Conservation (phyloP, 1,284 basidiomycete genomes). For the Puccinia hordei region DNA sequence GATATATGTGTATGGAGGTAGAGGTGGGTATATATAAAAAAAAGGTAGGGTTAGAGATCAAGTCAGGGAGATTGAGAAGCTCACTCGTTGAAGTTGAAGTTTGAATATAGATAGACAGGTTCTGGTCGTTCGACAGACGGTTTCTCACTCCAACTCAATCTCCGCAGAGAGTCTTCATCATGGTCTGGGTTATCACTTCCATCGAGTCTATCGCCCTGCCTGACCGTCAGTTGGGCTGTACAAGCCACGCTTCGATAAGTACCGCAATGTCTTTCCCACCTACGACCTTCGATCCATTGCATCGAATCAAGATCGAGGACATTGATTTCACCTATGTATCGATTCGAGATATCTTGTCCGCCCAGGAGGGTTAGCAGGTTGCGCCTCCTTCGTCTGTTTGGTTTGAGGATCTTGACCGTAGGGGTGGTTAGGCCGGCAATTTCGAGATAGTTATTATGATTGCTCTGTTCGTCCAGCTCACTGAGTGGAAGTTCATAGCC, state of each 20-base stretch:
- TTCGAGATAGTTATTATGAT: constrained; percentile 5
- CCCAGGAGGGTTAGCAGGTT: constrained; percentile 42
- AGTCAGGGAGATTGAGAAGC: not conserved
- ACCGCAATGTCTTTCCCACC: constrained; percentile 84
- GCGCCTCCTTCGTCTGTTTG: constrained; percentile 19
- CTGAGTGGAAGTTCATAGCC: constrained; percentile 11
- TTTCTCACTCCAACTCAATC: constrained; percentile 44
- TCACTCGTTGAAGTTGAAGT: constrained; percentile 73
- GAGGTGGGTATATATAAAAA: not conserved
- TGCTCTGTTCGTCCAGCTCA: not conserved
- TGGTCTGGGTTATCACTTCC: constrained; percentile 27
- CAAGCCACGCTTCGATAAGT: constrained; percentile 80
- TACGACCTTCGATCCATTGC: constrained; percentile 75
- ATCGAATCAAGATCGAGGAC: constrained; percentile 74
- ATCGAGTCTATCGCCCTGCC: constrained; percentile 49
- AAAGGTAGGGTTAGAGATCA: not conserved
- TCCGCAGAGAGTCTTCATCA: constrained; percentile 48
- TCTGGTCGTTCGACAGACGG: constrained; percentile 66
- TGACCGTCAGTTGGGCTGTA: constrained; percentile 52
- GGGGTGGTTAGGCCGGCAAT: not conserved
- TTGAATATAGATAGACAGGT: constrained; percentile 78
- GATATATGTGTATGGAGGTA: not conserved
- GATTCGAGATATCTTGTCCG: constrained; percentile 47
- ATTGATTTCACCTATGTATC: constrained; percentile 81
- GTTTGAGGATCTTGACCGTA: constrained; percentile 16